These are phyloP conservation scores for Gautieria morchelliformis DNA, from an alignment of 768 basidiomycete species.

Conservation along the genomic window DNA sequence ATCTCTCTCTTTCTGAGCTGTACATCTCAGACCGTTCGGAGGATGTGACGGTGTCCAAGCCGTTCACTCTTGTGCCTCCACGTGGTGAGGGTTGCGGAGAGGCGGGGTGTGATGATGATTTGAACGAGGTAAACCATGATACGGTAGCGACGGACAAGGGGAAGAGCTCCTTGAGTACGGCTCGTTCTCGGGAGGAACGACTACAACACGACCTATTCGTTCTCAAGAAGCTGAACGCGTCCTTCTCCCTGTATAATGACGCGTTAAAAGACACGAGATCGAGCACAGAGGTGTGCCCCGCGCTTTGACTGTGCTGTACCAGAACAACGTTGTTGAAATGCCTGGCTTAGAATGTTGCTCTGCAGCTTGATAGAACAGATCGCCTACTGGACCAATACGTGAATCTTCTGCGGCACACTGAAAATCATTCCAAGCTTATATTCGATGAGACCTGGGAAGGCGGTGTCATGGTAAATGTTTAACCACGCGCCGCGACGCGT, in stretches of 20 bases:
- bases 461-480: slow-evolving; percentile 46
- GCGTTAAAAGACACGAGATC: slow-evolving; percentile 54
- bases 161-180: neutral
- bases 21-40: slow-evolving; percentile 30
- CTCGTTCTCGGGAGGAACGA: slow-evolving; percentile 50
- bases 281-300: slow-evolving; percentile 53
- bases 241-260: slow-evolving; percentile 60
- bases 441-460: slow-evolving; percentile 74
- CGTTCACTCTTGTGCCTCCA: slow-evolving; percentile 24
- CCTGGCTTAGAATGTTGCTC: slow-evolving; percentile 30
- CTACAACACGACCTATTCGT: slow-evolving; percentile 65
- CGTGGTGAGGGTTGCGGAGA: neutral
- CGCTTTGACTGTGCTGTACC: too few species aligned
- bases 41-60: slow-evolving; percentile 11
- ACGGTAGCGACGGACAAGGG: slow-evolving; percentile 13
- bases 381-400: slow-evolving; percentile 69
- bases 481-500: neutral
- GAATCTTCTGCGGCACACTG: slow-evolving; percentile 56
- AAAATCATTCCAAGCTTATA: slow-evolving; percentile 55
- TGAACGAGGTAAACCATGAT: slow-evolving; percentile 8
- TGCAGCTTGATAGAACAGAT: slow-evolving; percentile 63
- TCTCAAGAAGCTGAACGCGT: slow-evolving; percentile 60
- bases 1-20: slow-evolving; percentile 50
- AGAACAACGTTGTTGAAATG: neutral
- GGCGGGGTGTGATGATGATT: slow-evolving; percentile 10